Base-by-base conservation (phyloP, 2,329 filamentous ascomycete species). In the Plenodomus biglobosus region DNA sequence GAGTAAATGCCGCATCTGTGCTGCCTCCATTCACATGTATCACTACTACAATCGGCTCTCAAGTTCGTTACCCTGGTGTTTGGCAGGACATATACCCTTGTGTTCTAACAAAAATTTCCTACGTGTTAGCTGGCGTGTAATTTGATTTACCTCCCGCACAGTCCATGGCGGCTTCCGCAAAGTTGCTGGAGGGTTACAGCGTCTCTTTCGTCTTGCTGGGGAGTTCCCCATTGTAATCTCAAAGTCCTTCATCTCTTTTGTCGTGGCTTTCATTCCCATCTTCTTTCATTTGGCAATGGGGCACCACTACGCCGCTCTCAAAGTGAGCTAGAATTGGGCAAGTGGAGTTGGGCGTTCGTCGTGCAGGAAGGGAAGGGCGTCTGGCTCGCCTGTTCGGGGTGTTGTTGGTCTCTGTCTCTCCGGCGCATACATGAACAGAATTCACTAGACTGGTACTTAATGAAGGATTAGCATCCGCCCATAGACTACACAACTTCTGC, bases 391-490 rank as follows among this genome's bases (percentile, higher is more conserved):
- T 61, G 53, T 52, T 51, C 40, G 51, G 55, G 48, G 43, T 48
- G 52, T 47, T 48, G 52, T 55, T 56, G 45, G 56, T 54, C 50
- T 48, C 51, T 50, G 54, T 59, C 54, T 65, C 58, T 57, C 53
- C 49, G 43, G 37, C 41, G 39, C 35, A 43, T 56, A 61, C 58
- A 61, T 56, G 55, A 55, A 58, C 59, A 66, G 60, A 32, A 40
- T 50, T 65, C 60, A 61, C 52, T 71, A 72, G 67, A 71, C 68
- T 66, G 69, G 68, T 65, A 70, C 58, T 70, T 72, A 71, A 72
- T 71, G 66, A 70, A 69, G 67, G 68, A 69, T 66, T 50, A 59
- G 61, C 46, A 67, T 72, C 68, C 68, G 60, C 65, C 47, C 44
- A 55, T 71, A 71, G 68, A 71, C 61, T 70, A 65, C 53, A 64